A percentile compares a stretch with the other conserved stretches of the same genome.
Conservation (phyloP, 2,329 filamentous ascomycete species). For the Pseudogymnoascus sp. region DNA sequence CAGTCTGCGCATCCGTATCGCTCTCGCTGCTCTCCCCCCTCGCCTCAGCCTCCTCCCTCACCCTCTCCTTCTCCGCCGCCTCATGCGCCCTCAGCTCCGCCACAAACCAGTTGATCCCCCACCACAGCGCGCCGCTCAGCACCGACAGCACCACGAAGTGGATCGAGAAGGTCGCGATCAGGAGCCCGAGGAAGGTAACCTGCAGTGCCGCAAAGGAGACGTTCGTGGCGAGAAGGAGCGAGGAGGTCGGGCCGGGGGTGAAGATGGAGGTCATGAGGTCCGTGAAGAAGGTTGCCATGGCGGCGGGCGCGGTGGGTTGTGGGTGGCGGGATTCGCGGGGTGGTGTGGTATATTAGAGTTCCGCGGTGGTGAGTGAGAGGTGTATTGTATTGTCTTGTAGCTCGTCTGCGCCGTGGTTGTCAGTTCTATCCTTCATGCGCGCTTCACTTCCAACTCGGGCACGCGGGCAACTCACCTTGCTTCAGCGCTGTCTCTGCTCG, state of each 20-base stretch:
- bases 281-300: conserved; percentile 55
- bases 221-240: conserved; percentile 84
- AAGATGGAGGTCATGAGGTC: conserved; percentile 90
- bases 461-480: not conserved
- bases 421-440: not conserved
- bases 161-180: conserved; percentile 74
- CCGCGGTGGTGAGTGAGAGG: not conserved
- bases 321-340: not conserved
- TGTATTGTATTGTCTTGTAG: not conserved
- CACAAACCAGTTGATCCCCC: conserved; percentile 95
- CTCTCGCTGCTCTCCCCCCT: conserved; percentile 27
- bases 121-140: conserved; percentile 79
- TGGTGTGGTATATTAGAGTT: not conserved
- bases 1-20: conserved; percentile 42
- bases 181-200: conserved; percentile 63
- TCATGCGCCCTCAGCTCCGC: conserved; percentile 48
- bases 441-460: not conserved
- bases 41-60: conserved; percentile 33
- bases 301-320: conserved; percentile 6
- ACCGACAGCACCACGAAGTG: conserved; percentile 80
- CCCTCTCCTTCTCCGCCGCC: conserved; percentile 32
- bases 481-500: not conserved
- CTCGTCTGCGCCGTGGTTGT: not conserved
- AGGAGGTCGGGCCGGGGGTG: conserved; percentile 81
- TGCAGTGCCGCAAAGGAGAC: conserved; percentile 80